Conservation (phyloP, 177 flowering plant genomes). For the Telopea speciosissima region DNA sequence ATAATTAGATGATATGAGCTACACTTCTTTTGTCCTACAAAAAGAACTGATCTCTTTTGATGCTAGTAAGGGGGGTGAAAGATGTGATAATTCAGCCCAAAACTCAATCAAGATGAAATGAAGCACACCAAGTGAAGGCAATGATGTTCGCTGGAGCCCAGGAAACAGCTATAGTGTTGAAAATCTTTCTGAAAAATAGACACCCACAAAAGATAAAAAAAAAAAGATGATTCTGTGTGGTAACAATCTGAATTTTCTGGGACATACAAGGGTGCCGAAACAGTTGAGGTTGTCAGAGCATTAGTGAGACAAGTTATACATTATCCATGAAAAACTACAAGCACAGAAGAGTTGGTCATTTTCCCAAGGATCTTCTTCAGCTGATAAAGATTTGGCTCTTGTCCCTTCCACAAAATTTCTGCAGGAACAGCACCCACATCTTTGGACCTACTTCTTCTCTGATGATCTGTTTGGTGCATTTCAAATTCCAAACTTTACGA, state of each 20-base stretch:
- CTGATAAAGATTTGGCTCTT: conserved; percentile 15
- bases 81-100: conserved; percentile 14
- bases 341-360: conserved; percentile 18
- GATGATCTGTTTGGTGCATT: conserved; percentile 20
- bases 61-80: conserved; percentile 37
- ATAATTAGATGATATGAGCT: neutral
- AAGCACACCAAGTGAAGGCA: conserved; percentile 18
- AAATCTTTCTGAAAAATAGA: conserved; percentile 14
- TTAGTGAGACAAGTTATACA: conserved; percentile 6
- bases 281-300: conserved; percentile 16
- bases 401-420: conserved; percentile 18
- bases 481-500: conserved; percentile 14
- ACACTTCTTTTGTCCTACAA: neutral
- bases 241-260: conserved; percentile 12
- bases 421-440: conserved; percentile 12
- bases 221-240: conserved; percentile 10
- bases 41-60: conserved; percentile 3
- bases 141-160: conserved; percentile 11
- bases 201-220: conserved; percentile 2
- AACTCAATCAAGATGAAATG: conserved; percentile 15
- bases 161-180: neutral
- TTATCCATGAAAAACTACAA: conserved; percentile 16
- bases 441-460: conserved; percentile 7
- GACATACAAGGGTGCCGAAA: conserved; percentile 17
- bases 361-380: conserved; percentile 23